These are phyloP conservation scores for Lithospermum erythrorhizon DNA, from an alignment of 257 asterid genomes.

Conservation along the genomic window DNA sequence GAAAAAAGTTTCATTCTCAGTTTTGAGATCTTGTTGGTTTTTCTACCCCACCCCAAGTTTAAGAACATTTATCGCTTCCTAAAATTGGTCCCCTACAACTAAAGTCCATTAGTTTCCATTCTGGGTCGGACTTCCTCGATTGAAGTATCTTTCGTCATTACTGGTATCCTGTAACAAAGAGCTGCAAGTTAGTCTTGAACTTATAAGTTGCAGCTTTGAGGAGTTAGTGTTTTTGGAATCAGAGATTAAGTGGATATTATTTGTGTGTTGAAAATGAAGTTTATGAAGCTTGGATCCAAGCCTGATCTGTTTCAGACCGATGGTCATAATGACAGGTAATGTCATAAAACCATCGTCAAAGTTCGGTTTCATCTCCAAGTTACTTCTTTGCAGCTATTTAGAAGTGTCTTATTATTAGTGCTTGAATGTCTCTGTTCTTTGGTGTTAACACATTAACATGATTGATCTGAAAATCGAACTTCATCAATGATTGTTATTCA, in stretches of 20 bases:
- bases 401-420: background rate
- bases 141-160: slow-evolving; percentile 29
- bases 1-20: slow-evolving; percentile 21
- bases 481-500: background rate
- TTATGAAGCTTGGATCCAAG: slow-evolving; percentile 99
- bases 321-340: slow-evolving; percentile 63
- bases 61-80: slow-evolving; percentile 31
- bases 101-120: slow-evolving; percentile 27
- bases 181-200: slow-evolving; percentile 21
- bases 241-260: slow-evolving; percentile 26
- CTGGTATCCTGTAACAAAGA: slow-evolving; percentile 31
- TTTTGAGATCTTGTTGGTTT: slow-evolving; percentile 43
- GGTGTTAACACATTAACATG: background rate
- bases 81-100: slow-evolving; percentile 61
- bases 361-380: background rate
- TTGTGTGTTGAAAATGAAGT: slow-evolving; percentile 68
- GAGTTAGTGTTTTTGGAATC: slow-evolving; percentile 19
- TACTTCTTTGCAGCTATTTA: background rate
- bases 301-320: slow-evolving; percentile 80
- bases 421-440: background rate
- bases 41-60: slow-evolving; percentile 23
- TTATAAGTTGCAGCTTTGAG: slow-evolving; percentile 27
- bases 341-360: slow-evolving; percentile 13
- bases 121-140: slow-evolving; percentile 33
- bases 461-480: background rate